Base-by-base conservation (phyloP, 2,329 filamentous ascomycete species). In the Ophiostoma sp. region DNA sequence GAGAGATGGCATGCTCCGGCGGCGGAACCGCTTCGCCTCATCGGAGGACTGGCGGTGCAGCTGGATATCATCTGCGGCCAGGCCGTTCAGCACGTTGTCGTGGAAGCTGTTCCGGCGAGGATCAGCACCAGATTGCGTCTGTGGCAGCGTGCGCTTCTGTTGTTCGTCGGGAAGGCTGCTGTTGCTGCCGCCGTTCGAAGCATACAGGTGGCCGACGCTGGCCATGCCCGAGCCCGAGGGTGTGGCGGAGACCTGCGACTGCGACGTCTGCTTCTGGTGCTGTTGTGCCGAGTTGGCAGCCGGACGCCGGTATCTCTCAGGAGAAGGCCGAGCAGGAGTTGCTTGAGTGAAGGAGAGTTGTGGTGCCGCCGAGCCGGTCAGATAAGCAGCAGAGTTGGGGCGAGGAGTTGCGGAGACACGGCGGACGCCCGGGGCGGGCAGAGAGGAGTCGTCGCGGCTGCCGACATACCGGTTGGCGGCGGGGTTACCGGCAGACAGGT, bases 221-320 rank as follows among this genome's bases (percentile, higher is more conserved):
- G 85, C 85, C 84, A 88, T 87, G 72, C 85, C 85, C 19, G 86
- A 86, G 55, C 85, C 84, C 28, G 86, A 87, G n/a, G 86, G 83
- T 31, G 81, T 78, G 28, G 84, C 82, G 48, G 85, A 85, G 63
- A 74, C 74, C 73, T 79, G 78, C 71, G 75, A 78, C 42, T 80
- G 77, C 52, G 75, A n/a, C 3, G 28, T 12, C 31, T 71, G 71
- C 28, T 63, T 69, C 66, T 75, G 74, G 8, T 75, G 74, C 12
- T 74, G 71, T 57, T 74, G 74, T 2, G 25, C 28, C 2, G 72
- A 85, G 76, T 88, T 87, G 73, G 87, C 85, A 72, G 86, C 86
- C 74, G 87, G 82, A 69, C 94, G 91, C 78, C 94, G 89, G 80
- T 98, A 98, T 74, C 95, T 90, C 80, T 97, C 94, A 0, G 93